phyloP scores from a whole-genome alignment of 208 protist species.

The Leishmania lainsoni region DNA sequence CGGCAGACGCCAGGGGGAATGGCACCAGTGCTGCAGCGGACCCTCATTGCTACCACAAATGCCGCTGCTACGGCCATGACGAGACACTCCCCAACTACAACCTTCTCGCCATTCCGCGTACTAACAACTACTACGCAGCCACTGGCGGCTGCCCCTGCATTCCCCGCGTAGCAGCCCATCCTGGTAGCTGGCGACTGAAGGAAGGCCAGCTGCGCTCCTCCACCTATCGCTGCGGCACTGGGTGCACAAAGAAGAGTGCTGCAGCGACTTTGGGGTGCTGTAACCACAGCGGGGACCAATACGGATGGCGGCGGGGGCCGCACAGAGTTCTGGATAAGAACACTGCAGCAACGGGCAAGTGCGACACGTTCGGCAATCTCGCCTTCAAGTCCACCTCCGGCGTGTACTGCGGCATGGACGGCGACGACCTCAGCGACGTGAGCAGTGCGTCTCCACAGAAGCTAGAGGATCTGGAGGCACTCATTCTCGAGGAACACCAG shows the following conservation, averaged over 20 bases:
- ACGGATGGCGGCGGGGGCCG: constrained; percentile 67
- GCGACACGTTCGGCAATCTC: constrained; percentile 83
- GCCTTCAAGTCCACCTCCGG: constrained; percentile 56
- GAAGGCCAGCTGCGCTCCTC: constrained; percentile 57
- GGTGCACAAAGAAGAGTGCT: constrained; percentile 41
- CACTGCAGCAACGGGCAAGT: constrained; percentile 70
- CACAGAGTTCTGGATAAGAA: constrained; percentile 65
- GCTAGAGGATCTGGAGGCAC: constrained; percentile 70
- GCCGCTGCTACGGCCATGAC: constrained; percentile 64
- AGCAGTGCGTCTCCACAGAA: constrained; percentile 69
- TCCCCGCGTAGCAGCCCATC: constrained; percentile 62
- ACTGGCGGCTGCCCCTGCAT: constrained; percentile 78
- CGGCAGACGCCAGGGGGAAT: constrained; percentile 8
- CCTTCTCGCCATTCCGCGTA: constrained; percentile 64
- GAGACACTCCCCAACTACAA: constrained; percentile 70
- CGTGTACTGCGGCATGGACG: constrained; percentile 16
- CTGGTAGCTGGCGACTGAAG: constrained; percentile 72
- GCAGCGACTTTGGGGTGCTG: constrained; percentile 38
- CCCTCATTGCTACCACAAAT: constrained; percentile 42
- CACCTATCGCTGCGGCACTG: constrained; percentile 39
- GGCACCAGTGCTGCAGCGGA: constrained; percentile 1
- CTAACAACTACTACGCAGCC: constrained; percentile 81
- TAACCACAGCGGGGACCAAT: constrained; percentile 58
- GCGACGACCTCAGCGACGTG: constrained; percentile 46
- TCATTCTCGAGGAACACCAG: constrained; percentile 75